phyloP scores from a whole-genome alignment of 306 rosid species.

The Amphicarpaea edgeworthii region DNA sequence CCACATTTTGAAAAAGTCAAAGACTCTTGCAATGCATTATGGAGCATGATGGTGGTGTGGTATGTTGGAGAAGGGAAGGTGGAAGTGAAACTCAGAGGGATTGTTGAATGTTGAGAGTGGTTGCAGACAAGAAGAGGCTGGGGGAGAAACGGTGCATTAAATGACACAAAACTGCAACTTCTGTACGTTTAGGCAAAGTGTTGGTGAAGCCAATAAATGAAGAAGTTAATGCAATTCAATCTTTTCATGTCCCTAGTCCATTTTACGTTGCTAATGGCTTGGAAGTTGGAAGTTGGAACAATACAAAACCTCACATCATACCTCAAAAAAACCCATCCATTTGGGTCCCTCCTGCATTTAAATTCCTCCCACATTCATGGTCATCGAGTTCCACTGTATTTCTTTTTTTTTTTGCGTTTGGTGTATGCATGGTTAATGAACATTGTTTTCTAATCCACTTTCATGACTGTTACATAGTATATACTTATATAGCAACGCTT shows the following conservation, averaged over 20 bases:
- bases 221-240: slow-evolving; percentile 71
- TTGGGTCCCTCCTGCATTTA: slow-evolving; percentile 26
- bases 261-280: slow-evolving; percentile 24
- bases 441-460: too few relatives aligned
- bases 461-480: too few relatives aligned
- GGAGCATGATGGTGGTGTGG: slow-evolving; percentile 29
- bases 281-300: neutral
- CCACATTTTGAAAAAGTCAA: slow-evolving; percentile 9
- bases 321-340: neutral
- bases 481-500: too few relatives aligned
- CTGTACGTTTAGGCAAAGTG: slow-evolving; percentile 51
- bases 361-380: neutral
- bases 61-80: slow-evolving; percentile 16
- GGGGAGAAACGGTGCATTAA: slow-evolving; percentile 54
- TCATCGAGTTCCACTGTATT: neutral
- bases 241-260: slow-evolving; percentile 67
- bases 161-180: slow-evolving; percentile 66
- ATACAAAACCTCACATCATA: slow-evolving; percentile 20
- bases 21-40: slow-evolving; percentile 5
- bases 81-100: slow-evolving; percentile 39
- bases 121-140: slow-evolving; percentile 47
- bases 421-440: too few relatives aligned
- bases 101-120: slow-evolving; percentile 47
- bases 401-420: neutral
- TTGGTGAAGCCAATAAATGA: slow-evolving; percentile 81